A percentile compares a stretch with the other conserved stretches of the same genome.
Conservation (phyloP, 768 basidiomycete genomes). For the Boletellus emodensis region DNA sequence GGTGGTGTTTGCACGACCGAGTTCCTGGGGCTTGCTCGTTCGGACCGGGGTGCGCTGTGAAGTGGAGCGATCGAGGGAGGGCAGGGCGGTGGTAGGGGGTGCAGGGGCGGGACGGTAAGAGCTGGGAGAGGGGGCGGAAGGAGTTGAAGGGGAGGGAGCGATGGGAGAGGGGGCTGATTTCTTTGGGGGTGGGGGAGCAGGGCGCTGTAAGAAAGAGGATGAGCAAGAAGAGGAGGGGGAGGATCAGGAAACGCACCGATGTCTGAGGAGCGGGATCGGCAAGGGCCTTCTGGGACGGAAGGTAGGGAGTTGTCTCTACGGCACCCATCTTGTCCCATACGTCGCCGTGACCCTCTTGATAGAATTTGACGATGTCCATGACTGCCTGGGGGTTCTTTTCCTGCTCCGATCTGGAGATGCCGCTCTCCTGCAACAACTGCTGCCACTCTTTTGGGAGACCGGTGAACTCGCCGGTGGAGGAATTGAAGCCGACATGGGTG, state of each 20-base stretch:
- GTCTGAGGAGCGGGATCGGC: conserved; percentile 52
- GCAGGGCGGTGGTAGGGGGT: conserved; percentile 58
- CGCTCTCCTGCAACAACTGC: conserved; percentile 90
- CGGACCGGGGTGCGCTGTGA: conserved; percentile 75
- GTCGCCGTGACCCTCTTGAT: conserved; percentile 81
- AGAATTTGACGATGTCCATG: conserved; percentile 98
- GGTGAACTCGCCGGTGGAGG: conserved; percentile 96
- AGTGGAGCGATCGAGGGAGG: conserved; percentile 80
- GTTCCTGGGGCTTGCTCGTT: conserved; percentile 37
- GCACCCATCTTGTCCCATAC: conserved; percentile 85
- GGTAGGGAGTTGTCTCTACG: conserved; percentile 34
- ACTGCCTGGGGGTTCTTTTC: conserved; percentile 98
- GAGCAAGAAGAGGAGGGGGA: neutral
- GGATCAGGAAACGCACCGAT: conserved; percentile 41
- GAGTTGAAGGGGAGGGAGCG: conserved; percentile 25
- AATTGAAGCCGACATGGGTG: conserved; percentile 99
- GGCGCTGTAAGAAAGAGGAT: conserved; percentile 28
- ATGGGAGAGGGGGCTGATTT: conserved; percentile 30
- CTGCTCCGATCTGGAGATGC: conserved; percentile 91
- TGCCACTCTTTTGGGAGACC: conserved; percentile 99
- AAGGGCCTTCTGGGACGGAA: conserved; percentile 24
- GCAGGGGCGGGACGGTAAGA: conserved; percentile 73
- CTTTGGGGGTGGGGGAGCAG: conserved; percentile 41
- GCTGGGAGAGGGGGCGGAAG: conserved; percentile 39
- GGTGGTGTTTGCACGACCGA: conserved; percentile 68